A percentile compares a stretch with the other conserved stretches of the same genome.
These are phyloP conservation scores for Chlamydomonas asymmetrica DNA, from an alignment of 139 green algal species.

Conservation along the genomic window DNA sequence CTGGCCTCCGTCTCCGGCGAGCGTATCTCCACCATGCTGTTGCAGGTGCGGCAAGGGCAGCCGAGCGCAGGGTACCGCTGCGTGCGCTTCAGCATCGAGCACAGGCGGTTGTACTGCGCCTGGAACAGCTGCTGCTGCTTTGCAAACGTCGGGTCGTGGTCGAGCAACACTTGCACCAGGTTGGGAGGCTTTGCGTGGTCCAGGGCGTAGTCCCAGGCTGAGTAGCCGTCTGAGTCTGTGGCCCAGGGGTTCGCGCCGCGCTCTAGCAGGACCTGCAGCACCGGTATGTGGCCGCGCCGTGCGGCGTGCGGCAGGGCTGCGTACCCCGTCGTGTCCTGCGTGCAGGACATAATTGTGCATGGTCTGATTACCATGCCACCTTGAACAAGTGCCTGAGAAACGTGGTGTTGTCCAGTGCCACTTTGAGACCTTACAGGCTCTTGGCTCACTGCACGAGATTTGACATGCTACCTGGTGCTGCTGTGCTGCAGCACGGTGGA, in stretches of 20 bases:
- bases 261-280: constrained; percentile 33
- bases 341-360: neutral
- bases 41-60: constrained; percentile 46
- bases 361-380: constrained; percentile 1
- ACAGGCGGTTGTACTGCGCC: constrained; percentile 32
- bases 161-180: constrained; percentile 31
- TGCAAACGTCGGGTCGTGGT: constrained; percentile 29
- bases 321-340: constrained; percentile 12
- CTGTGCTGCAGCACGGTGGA: neutral
- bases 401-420: neutral
- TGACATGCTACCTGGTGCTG: neutral
- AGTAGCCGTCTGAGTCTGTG: constrained; percentile 28
- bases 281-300: constrained; percentile 31
- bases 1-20: constrained; percentile 38
- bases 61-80: constrained; percentile 44
- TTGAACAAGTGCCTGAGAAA: neutral
- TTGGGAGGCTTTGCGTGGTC: constrained; percentile 41
- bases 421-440: too few relatives aligned
- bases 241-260: constrained; percentile 36
- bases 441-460: neutral
- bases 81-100: constrained; percentile 35
- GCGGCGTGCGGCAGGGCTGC: constrained; percentile 31
- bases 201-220: constrained; percentile 38
- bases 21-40: constrained; percentile 42
- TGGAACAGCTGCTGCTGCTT: constrained; percentile 32